These are phyloP conservation scores for Cichorium intybus DNA, from an alignment of 140 eudicot species.

Conservation along the genomic window DNA sequence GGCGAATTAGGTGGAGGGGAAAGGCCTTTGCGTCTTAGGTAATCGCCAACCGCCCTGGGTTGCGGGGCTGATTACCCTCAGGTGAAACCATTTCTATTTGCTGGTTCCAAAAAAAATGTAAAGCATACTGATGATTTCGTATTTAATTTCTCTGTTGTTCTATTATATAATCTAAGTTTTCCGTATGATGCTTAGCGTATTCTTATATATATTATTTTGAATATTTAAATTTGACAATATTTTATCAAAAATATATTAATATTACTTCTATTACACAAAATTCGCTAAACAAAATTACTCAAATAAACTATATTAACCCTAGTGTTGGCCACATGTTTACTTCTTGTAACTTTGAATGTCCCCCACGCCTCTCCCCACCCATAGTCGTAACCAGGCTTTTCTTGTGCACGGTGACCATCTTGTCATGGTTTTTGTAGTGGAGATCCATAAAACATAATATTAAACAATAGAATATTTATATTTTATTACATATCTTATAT, in stretches of 20 bases:
- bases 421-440: background rate
- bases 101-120: too few relatives aligned
- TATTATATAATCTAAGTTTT: too few relatives aligned
- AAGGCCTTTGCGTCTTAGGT: too few relatives aligned
- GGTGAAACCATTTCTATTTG: too few relatives aligned
- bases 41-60: too few relatives aligned
- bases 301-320: background rate
- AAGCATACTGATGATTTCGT: too few relatives aligned
- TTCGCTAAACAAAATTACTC: background rate
- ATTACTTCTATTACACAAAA: background rate
- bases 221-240: background rate
- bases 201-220: background rate
- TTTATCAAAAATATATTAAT: background rate
- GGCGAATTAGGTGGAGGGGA: too few relatives aligned
- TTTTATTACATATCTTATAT: background rate
- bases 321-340: background rate
- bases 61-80: too few relatives aligned
- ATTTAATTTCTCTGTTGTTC: too few relatives aligned
- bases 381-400: background rate
- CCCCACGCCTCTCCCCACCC: conserved; percentile 5
- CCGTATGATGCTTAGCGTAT: background rate
- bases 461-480: background rate
- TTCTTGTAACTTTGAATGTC: conserved; percentile 2
- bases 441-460: background rate
- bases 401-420: background rate